Percentiles rank a stretch among this genome's conserved stretches.
Evolutionary conservation across 805 yeast species (phyloP).

Genomic region (Suhomyces kilbournensis): DNA sequence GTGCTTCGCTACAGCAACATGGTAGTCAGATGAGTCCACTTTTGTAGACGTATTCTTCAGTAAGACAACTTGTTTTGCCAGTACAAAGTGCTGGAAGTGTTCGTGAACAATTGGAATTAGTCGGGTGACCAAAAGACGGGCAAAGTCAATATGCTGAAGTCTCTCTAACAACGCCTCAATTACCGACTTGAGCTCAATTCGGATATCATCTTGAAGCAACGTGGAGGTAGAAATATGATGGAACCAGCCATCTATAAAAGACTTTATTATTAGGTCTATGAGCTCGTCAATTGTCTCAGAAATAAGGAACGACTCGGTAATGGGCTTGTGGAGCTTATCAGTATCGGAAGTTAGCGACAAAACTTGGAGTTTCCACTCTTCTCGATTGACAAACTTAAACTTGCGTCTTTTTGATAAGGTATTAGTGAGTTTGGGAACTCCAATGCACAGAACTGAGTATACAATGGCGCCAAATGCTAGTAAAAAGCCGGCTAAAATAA

Average conservation of each 20-base stretch:
- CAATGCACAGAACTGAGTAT: not conserved
- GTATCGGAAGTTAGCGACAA: not conserved
- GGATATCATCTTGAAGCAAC: conserved; percentile 38
- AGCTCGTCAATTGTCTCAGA: conserved; percentile 53
- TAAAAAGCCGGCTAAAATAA: not conserved
- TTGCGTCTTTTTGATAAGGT: not conserved
- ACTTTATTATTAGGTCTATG: conserved; percentile 45
- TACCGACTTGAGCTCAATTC: conserved; percentile 41
- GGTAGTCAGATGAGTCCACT: conserved; percentile 29
- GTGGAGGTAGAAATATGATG: conserved; percentile 34
- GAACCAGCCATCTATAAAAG: conserved; percentile 61
- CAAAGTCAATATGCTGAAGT: conserved; percentile 45
- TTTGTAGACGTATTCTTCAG: not conserved
- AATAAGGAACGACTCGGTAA: conserved; percentile 48
- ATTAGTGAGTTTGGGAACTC: not conserved
- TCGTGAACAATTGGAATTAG: conserved; percentile 63
- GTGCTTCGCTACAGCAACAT: conserved; percentile 39
- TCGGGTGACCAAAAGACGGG: conserved; percentile 55
- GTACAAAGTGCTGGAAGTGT: conserved; percentile 54
- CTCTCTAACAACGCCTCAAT: conserved; percentile 42
- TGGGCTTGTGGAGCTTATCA: conserved; percentile 13
- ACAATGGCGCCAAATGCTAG: not conserved
- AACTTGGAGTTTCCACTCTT: conserved; percentile 11
- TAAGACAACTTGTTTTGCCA: conserved; percentile 36
- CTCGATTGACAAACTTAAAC: conserved; percentile 6